These are phyloP conservation scores for Arachis hypogaea DNA, from an alignment of 306 rosid species.

Conservation along the genomic window DNA sequence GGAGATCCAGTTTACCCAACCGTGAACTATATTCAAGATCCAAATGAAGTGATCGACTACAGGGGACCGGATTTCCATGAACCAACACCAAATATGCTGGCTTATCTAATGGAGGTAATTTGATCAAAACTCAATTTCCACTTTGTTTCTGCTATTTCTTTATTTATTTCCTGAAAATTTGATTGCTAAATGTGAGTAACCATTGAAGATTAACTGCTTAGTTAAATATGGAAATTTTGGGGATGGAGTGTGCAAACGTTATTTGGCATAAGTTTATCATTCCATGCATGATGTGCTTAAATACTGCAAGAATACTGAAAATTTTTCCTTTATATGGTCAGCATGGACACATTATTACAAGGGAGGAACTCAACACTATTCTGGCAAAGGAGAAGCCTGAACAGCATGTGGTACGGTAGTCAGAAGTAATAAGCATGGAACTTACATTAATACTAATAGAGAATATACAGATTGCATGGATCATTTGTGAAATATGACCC, in stretches of 20 bases:
- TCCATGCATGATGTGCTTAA: conserved; percentile 29
- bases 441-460: conserved; percentile 13
- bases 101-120: conserved; percentile 80
- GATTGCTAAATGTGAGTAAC: conserved; percentile 27
- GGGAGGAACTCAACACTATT: conserved; percentile 78
- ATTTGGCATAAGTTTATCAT: conserved; percentile 10
- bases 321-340: conserved; percentile 50
- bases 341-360: conserved; percentile 86
- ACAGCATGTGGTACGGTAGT: conserved; percentile 67
- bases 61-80: conserved; percentile 95
- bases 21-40: conserved; percentile 94
- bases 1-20: conserved; percentile 99
- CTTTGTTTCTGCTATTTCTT: conserved; percentile 20
- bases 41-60: conserved; percentile 77
- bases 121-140: neutral
- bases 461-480: conserved; percentile 10
- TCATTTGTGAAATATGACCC: conserved; percentile 23
- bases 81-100: conserved; percentile 86
- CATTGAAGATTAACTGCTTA: conserved; percentile 28
- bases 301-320: conserved; percentile 33
- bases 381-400: conserved; percentile 73
- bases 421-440: conserved; percentile 21
- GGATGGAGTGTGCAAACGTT: conserved; percentile 3
- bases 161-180: conserved; percentile 15
- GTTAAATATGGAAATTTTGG: conserved; percentile 18